Base-by-base conservation (phyloP, 2,329 filamentous ascomycete genomes). In the Triangularia verruculosa region DNA sequence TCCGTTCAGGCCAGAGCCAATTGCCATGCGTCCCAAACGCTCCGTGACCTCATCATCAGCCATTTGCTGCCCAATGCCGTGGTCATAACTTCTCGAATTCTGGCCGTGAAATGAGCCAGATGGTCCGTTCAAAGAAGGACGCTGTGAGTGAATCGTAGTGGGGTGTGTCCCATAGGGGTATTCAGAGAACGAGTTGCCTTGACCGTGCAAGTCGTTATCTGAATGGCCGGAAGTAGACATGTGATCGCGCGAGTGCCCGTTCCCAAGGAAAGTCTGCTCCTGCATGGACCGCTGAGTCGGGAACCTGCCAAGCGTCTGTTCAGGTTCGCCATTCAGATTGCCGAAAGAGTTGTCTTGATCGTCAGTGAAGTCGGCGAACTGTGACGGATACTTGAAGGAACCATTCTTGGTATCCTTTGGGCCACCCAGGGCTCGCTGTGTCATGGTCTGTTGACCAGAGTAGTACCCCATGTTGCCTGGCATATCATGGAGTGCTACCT, bases 141-240 rank as follows among this genome's bases (percentile, higher is more conserved):
- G 78, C 62, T 82, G 80, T 1, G 82, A 79, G 64, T 82, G 80
- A 24, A 78, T 77, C 43, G 82, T 77, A 73, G 74, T 77, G 61
- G 78, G 74, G 4, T 77, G 72, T 68, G 56, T 65, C 25, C 64
- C 67, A 30, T 70, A 73, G 32, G 74, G 74, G 28, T 74, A 66
- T 5, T 77, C 75, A 32, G 69, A 67, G 59, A 72, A 78, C 13
- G 72, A 70, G n/a, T 73, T 75, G 39, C 62, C 60, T 13, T 68
- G 64, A 3, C 25, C 15, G 17, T 69, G 67, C n/a, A 67, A 30
- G 57, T 76, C 81, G n/a, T 75, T 73, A 53, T 83, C 80, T 4
- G 81, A 78, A 61, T 85, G 81, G 56, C 83, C 80, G 34, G 86
- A 86, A 1, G 85, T 80, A 53, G 86, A 83, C 55, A 85, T 75